Evolutionary conservation across 148 eudicot genomes (phyloP), one percentile per base, ranked within the genome.

Genomic region (Nyssa sinensis): DNA sequence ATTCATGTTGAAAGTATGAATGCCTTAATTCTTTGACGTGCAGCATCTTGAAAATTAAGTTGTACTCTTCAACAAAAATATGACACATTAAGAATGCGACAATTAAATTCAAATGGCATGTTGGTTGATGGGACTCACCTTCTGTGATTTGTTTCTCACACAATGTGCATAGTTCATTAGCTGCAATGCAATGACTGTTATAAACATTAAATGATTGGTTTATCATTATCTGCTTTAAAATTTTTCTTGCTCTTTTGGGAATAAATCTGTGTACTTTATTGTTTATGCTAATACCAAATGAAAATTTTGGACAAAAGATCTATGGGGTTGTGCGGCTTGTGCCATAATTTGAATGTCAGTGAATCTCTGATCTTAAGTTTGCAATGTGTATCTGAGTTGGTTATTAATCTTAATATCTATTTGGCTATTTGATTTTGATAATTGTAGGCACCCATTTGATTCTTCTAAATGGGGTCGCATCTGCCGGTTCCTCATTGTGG

Each of bases 391-490:
- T 16, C 10, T n/a, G 53, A 49, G 30, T 32, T 24, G 1, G 32
- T 21, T 71, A 25, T 31, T 28, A 33, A 25, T 66, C 23, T 70
- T 31, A 64, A 5, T 70, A 14, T 57, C 21, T 61, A 19, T 53
- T 72, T 72, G 27, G 14, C 34, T 37, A 44, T 66, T 21, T 64
- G 5, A 37, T 69, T 64, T 78, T n/a, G n/a, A 67, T 69, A 74
- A 80, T 69, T 83, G 71, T 77, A 94, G 97, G 87, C 97, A 94
- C 78, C 98, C 98, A 37, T 94, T 94, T 85, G 98, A 94, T 83
- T 90, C 98, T 77, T 87, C 97, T 34, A 94, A 94, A 83, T 94
- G 98, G 98, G 98, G 98, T 65, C 97, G 92, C 77, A 88, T 94
- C 67, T 90, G 97, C 81, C 78, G 76, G 41, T 92, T 92, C 79